Percentiles rank a stretch among this genome's conserved stretches.
Conservation (phyloP, 257 asterid genomes). For the Solanum chiquidenum region DNA sequence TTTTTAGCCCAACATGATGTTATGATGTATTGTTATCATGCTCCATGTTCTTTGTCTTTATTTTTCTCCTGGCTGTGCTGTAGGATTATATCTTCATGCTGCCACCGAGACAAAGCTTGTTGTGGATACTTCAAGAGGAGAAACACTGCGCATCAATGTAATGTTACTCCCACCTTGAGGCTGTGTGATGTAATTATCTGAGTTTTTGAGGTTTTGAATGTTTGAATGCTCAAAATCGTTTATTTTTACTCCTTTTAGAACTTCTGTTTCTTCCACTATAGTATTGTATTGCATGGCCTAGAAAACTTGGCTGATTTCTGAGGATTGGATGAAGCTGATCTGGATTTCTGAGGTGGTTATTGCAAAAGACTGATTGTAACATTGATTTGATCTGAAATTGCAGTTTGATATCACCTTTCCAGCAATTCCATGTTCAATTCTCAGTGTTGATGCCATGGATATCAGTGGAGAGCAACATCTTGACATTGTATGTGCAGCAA, state of each 20-base stretch:
- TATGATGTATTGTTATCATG: background rate
- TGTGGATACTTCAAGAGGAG: constrained; percentile 98
- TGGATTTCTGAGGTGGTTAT: background rate
- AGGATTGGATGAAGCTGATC: background rate
- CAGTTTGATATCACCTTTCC: constrained; percentile 99
- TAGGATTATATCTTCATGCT: constrained; percentile 81
- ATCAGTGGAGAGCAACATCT: constrained; percentile 98
- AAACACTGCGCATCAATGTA: constrained; percentile 94
- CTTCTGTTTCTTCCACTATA: background rate
- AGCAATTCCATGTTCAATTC: constrained; percentile 83
- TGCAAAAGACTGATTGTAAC: constrained; percentile 11
- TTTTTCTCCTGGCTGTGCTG: constrained; percentile 8
- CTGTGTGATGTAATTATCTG: background rate
- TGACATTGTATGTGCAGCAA: constrained; percentile 64
- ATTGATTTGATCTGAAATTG: constrained; percentile 28
- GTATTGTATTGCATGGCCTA: background rate
- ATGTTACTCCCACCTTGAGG: background rate
- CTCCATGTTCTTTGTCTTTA: background rate
- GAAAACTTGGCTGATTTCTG: background rate
- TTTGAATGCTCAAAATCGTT: background rate
- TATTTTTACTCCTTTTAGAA: background rate
- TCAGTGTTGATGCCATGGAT: constrained; percentile 98
- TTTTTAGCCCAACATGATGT: background rate
- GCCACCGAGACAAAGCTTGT: constrained; percentile 76
- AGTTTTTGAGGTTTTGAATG: background rate